These are phyloP conservation scores for Erodium trifolium DNA, from an alignment of 441 rosid genomes.

Conservation along the genomic window DNA sequence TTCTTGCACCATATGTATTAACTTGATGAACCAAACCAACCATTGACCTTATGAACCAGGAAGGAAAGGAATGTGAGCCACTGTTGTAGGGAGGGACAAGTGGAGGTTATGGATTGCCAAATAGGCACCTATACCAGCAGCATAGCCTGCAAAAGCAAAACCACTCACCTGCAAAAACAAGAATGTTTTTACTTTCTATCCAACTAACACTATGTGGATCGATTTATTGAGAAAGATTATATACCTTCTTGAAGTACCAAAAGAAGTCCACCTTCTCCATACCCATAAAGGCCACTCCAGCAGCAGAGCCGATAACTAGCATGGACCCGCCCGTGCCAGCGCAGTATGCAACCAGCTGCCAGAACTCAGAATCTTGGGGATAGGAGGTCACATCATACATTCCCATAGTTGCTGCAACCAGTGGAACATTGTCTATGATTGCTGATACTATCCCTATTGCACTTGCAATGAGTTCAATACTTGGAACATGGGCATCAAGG, in stretches of 20 bases:
- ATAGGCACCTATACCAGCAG: conserved; percentile 77
- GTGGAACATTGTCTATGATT: conserved; percentile 78
- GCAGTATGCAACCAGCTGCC: conserved; percentile 85
- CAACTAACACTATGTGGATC: not conserved
- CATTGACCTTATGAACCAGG: conserved; percentile 41
- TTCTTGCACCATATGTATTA: not conserved
- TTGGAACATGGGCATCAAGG: conserved; percentile 73
- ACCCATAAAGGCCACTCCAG: conserved; percentile 92
- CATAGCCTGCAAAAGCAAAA: conserved; percentile 87
- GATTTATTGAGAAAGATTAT: not conserved
- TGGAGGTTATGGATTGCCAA: conserved; percentile 46
- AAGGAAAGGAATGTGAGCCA: conserved; percentile 71
- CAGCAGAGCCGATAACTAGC: conserved; percentile 79
- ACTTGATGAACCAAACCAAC: not conserved
- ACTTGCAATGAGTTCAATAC: conserved; percentile 63
- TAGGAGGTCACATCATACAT: conserved; percentile 83
- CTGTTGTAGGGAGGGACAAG: conserved; percentile 50
- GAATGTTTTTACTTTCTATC: not conserved
- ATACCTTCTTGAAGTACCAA: conserved; percentile 83
- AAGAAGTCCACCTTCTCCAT: conserved; percentile 92
- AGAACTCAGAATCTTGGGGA: conserved; percentile 78
- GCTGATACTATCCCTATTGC: conserved; percentile 80
- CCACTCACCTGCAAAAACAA: conserved; percentile 61
- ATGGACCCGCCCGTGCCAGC: conserved; percentile 92
- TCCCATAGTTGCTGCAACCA: conserved; percentile 94